These are phyloP conservation scores for Medicago lupulina DNA, from an alignment of 306 rosid genomes.

Conservation along the genomic window DNA sequence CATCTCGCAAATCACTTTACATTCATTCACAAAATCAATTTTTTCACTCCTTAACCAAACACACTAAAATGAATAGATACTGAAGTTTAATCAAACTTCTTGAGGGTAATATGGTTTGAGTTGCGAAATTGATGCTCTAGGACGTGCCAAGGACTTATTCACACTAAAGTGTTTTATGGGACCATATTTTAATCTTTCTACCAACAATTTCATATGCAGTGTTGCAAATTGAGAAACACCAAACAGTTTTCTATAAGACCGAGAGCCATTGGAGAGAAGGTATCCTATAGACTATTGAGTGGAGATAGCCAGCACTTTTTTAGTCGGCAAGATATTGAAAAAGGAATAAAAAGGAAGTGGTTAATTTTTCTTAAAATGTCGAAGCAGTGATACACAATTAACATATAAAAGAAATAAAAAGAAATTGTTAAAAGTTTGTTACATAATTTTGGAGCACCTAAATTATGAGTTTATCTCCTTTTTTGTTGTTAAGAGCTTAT, in stretches of 20 bases:
- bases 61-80: too few species aligned
- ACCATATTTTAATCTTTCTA: not conserved
- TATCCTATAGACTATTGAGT: not conserved
- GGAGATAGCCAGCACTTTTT: not conserved
- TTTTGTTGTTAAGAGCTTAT: not conserved
- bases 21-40: too few species aligned
- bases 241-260: not conserved
- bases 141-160: too few species aligned
- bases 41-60: too few species aligned
- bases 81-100: too few species aligned
- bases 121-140: not conserved
- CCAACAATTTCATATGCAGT: not conserved
- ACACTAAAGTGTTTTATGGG: not conserved
- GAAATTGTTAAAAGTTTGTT: not conserved
- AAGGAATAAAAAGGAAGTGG: not conserved
- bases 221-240: not conserved
- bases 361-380: too few species aligned
- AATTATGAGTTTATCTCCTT: not conserved
- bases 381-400: too few species aligned
- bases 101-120: not conserved
- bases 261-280: not conserved
- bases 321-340: constrained; percentile 6
- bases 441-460: not conserved
- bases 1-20: too few species aligned
- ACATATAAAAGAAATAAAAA: not conserved